Conservation (phyloP, 192 early-diverging fungal species). For the Coemansia sp. region DNA sequence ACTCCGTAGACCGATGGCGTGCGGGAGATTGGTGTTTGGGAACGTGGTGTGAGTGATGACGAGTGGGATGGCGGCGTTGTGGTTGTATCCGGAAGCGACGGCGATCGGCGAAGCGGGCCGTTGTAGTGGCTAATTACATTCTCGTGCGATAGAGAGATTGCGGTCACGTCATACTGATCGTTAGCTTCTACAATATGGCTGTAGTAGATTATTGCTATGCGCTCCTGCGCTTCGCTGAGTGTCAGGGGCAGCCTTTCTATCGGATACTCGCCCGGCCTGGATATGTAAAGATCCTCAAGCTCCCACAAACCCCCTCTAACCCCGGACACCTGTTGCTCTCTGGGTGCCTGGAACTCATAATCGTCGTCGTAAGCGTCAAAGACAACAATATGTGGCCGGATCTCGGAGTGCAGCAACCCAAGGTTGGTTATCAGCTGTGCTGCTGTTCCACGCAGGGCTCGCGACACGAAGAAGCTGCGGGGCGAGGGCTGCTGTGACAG, state of each 20-base stretch:
- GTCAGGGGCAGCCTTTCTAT: constrained; percentile 11
- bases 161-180: neutral
- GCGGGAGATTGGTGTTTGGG: neutral
- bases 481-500: constrained; percentile 16
- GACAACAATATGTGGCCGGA: constrained; percentile 9
- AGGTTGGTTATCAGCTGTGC: constrained; percentile 11
- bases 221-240: constrained; percentile 21
- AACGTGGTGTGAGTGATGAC: constrained; percentile 4
- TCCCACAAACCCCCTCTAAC: constrained; percentile 2
- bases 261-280: neutral
- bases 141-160: constrained; percentile 18
- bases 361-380: constrained; percentile 10
- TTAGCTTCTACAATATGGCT: neutral
- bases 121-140: constrained; percentile 20
- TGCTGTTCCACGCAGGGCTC: neutral
- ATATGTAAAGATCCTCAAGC: constrained; percentile 18
- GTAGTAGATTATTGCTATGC: constrained; percentile 24
- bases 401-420: neutral
- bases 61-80: neutral
- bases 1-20: constrained; percentile 2
- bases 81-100: constrained; percentile 16
- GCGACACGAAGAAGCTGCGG: constrained; percentile 27
- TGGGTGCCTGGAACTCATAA: neutral
- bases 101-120: constrained; percentile 23
- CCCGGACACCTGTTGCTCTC: neutral